A percentile compares a stretch with the other conserved stretches of the same genome.
phyloP scores from a whole-genome alignment of 208 protist species.

The Porcisia hertigi region DNA sequence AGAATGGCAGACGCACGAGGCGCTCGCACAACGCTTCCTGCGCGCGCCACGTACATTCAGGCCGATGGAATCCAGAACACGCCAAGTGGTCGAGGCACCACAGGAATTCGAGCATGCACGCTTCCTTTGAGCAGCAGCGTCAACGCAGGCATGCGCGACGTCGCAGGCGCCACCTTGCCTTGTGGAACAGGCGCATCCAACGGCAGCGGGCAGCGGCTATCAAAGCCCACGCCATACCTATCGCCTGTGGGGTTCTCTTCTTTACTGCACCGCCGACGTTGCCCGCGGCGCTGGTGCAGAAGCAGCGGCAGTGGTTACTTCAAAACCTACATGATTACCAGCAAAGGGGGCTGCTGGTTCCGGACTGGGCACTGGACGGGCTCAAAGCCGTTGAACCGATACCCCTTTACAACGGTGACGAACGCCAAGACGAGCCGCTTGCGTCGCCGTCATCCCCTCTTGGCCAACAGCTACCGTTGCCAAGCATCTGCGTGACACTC shows the following conservation, averaged over 20 bases:
- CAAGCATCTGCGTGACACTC: conserved; percentile 25
- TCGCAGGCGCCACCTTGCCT: conserved; percentile 1
- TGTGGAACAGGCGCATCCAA: conserved; percentile 7
- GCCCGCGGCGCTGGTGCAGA: conserved; percentile 11
- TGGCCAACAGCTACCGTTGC: neutral
- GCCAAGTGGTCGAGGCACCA: neutral
- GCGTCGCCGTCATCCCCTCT: neutral
- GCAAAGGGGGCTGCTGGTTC: conserved; percentile 5
- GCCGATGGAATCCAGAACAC: neutral
- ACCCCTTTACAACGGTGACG: neutral
- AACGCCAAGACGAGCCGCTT: neutral
- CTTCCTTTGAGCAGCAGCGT: conserved; percentile 3
- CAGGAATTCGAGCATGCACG: neutral
- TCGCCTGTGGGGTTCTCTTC: conserved; percentile 25
- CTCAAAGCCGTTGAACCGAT: neutral
- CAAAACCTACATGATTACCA: conserved; percentile 1
- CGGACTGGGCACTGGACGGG: conserved; percentile 15
- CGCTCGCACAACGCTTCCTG: neutral
- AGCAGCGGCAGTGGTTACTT: neutral
- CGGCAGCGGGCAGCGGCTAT: conserved; percentile 14
- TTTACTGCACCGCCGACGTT: conserved; percentile 22
- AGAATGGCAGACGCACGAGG: neutral
- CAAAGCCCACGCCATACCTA: conserved; percentile 13
- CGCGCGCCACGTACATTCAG: neutral
- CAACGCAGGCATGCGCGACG: neutral